Conservation (phyloP, 2,329 filamentous ascomycete genomes). For the Aspergillus sp. region DNA sequence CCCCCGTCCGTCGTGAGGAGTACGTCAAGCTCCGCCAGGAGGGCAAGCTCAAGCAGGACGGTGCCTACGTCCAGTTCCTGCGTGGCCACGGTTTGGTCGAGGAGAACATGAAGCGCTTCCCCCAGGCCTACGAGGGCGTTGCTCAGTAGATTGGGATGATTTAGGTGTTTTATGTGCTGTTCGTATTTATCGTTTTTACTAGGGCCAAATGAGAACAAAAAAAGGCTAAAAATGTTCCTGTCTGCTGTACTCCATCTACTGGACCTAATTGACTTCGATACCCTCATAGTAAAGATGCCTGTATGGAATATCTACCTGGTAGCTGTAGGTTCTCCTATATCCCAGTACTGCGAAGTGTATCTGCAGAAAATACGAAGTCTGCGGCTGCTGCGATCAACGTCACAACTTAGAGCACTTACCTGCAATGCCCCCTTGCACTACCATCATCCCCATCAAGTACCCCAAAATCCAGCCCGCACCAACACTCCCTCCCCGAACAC, state of each 20-base stretch:
- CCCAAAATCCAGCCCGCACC: too few relatives aligned
- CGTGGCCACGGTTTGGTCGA: slow-evolving; percentile 81
- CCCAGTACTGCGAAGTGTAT: too few relatives aligned
- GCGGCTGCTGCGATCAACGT: too few relatives aligned
- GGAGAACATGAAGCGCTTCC: slow-evolving; percentile 90
- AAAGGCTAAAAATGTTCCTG: neutral
- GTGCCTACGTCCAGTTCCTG: slow-evolving; percentile 99
- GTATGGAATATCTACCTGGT: too few relatives aligned
- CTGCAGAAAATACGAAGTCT: too few relatives aligned
- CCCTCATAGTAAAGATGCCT: too few relatives aligned
- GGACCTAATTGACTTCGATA: too few relatives aligned
- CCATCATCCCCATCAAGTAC: too few relatives aligned
- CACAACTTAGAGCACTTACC: too few relatives aligned
- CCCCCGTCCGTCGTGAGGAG: slow-evolving; percentile 92
- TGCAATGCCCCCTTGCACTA: too few relatives aligned
- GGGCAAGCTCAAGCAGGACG: slow-evolving; percentile 90
- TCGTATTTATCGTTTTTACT: slow-evolving; percentile 14
- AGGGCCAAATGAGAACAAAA: neutral
- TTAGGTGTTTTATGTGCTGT: slow-evolving; percentile 16
- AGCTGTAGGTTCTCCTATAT: too few relatives aligned
- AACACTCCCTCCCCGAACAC: too few relatives aligned
- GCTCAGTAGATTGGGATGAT: slow-evolving; percentile 33
- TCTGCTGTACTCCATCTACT: neutral
- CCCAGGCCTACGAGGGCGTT: slow-evolving; percentile 62
- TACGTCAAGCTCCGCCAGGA: slow-evolving; percentile 93